Base-by-base conservation (phyloP, 2,329 filamentous ascomycete species). In the Aureobasidium sp. region DNA sequence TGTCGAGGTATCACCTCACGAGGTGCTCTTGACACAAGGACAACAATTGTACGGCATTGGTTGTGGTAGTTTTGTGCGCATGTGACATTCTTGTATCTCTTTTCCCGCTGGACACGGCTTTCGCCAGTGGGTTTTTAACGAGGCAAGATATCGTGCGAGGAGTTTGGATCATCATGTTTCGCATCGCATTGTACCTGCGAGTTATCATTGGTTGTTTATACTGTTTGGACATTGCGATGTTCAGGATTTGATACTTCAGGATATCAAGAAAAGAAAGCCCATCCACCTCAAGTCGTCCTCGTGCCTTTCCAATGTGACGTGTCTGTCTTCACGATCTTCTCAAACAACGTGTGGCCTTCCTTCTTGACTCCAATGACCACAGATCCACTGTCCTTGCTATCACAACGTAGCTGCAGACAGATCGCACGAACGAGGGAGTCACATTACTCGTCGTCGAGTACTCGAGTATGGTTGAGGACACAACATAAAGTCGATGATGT, bases 81-180 rank as follows among this genome's bases (percentile, higher is more conserved):
- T 55, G 36, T 42, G 22, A 25, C 27, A 2, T 37, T 53, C 51
- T 45, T 57, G 53, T 57, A 29, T 45, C 53, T 57, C 53, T 57
- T 57, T 57, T 57, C 39, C 53, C 53, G 45, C 41, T 56, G 52
- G 25, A 25, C 17, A 56, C 44, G 15, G 20, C 25, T 31, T 44
- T 56, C 39, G 20, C 25, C n/a, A 29, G 37, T 36, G 41, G 53
- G 3, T 45, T 57, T 57, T 57, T 57, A 57, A 39, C 29, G 53
- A 57, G 53, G 53, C 41, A 57, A 45, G 51, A 55, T 29, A 17
- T 5, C 15, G 45, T 48, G 45, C 45, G 14, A 31, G 44, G 39
- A 41, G 39, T 20, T 9, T 14, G 22, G 4, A 14, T 45, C 17
- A 22, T 2, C 17, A 9, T 31, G 15, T n/a, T 31, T 9, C 17